Percentiles rank a stretch among this genome's conserved stretches.
phyloP scores from a whole-genome alignment of 177 flowering plant species.

The Vitis hybrid region DNA sequence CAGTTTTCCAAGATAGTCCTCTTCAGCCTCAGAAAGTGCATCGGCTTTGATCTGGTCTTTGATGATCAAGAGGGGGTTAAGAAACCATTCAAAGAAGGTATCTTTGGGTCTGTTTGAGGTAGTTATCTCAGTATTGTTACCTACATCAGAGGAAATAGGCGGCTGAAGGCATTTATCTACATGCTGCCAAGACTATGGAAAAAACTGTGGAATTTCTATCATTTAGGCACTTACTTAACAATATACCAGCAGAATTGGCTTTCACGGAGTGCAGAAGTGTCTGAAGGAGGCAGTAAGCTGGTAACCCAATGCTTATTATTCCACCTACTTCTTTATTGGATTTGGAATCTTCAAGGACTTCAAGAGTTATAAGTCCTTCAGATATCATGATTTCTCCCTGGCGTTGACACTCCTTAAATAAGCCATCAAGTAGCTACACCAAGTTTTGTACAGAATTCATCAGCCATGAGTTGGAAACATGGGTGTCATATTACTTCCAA shows the following conservation, averaged over 20 bases:
- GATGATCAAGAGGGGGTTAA: conserved; percentile 74
- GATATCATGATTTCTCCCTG: conserved; percentile 49
- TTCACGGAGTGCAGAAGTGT: conserved; percentile 65
- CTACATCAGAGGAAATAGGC: conserved; percentile 28
- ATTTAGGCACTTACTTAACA: conserved; percentile 55
- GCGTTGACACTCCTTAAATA: conserved; percentile 48
- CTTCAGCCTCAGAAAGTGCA: conserved; percentile 70
- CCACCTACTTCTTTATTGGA: conserved; percentile 35
- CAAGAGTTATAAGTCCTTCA: conserved; percentile 52
- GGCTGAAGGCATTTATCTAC: too few relatives aligned
- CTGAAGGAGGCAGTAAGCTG: conserved; percentile 75
- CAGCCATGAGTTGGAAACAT: not conserved
- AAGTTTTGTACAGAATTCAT: conserved; percentile 3
- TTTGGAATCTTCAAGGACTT: conserved; percentile 65
- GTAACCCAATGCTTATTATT: conserved; percentile 64
- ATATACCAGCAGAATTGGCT: conserved; percentile 63
- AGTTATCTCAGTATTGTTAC: conserved; percentile 69
- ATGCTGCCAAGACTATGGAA: too few relatives aligned
- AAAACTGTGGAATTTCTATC: too few relatives aligned
- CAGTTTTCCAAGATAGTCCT: conserved; percentile 65
- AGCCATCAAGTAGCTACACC: conserved; percentile 50
- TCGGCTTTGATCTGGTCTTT: conserved; percentile 87
- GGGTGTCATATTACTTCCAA: too few relatives aligned
- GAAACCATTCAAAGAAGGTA: conserved; percentile 71
- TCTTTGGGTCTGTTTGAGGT: conserved; percentile 72